Percentiles rank a stretch among this genome's conserved stretches.
Conservation (phyloP, 2,329 filamentous ascomycete genomes). For the Fusarium nurragi region DNA sequence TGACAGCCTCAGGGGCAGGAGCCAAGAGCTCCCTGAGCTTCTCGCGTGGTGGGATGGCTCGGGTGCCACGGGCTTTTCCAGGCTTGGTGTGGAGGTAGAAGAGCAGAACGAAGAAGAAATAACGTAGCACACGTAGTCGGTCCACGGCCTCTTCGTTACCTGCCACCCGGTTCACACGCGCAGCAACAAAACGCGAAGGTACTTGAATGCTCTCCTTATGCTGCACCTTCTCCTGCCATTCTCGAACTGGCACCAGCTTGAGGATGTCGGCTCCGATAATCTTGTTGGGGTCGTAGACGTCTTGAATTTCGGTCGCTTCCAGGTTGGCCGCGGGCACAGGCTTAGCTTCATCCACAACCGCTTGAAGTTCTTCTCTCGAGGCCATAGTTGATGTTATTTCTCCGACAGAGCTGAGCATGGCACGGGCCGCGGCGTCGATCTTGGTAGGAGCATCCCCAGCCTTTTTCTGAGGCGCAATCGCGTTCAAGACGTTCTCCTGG, state of each 20-base stretch:
- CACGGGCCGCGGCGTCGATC: slow-evolving; percentile 64
- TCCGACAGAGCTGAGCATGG: slow-evolving; percentile 71
- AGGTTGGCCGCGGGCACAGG: slow-evolving; percentile 77
- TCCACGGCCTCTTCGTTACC: slow-evolving; percentile 62
- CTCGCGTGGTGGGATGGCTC: slow-evolving; percentile 67
- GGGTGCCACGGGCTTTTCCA: slow-evolving; percentile 58
- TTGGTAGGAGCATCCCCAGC: slow-evolving; percentile 54
- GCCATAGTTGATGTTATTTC: slow-evolving; percentile 72
- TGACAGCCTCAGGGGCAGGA: slow-evolving; percentile 67
- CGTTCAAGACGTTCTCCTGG: slow-evolving; percentile 73
- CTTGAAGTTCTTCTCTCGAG: slow-evolving; percentile 71
- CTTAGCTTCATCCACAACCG: slow-evolving; percentile 72
- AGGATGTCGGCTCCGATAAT: slow-evolving; percentile 76
- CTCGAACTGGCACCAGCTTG: slow-evolving; percentile 72
- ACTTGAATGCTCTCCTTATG: slow-evolving; percentile 66
- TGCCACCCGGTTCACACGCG: slow-evolving; percentile 65
- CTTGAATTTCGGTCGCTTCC: slow-evolving; percentile 71
- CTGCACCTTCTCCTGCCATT: slow-evolving; percentile 77
- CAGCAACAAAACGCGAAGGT: slow-evolving; percentile 71
- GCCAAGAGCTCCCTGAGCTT: slow-evolving; percentile 67
- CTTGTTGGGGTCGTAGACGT: slow-evolving; percentile 75
- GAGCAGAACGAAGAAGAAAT: slow-evolving; percentile 66
- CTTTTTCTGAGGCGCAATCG: slow-evolving; percentile 63
- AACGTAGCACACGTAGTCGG: slow-evolving; percentile 68
- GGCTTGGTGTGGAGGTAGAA: slow-evolving; percentile 61